Evolutionary conservation across 768 basidiomycete species (phyloP).

Genomic region (Nidularia sp.): DNA sequence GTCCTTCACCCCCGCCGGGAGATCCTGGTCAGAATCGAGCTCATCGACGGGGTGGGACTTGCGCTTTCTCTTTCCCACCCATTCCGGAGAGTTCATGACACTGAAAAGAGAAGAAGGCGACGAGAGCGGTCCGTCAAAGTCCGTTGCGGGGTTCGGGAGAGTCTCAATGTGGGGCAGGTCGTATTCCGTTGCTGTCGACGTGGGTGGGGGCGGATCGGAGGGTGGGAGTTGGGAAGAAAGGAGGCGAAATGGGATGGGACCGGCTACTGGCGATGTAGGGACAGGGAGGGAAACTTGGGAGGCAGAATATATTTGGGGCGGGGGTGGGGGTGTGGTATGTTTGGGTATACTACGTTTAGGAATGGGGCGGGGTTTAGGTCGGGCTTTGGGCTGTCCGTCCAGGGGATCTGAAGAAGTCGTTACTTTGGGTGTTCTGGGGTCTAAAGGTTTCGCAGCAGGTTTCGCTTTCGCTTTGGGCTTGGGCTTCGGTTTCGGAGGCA

Average conservation of each 20-base stretch:
- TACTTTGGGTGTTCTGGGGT: neutral
- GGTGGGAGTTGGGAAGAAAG: conserved; percentile 22
- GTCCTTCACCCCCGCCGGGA: neutral
- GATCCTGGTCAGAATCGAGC: conserved; percentile 12
- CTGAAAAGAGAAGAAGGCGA: conserved; percentile 27
- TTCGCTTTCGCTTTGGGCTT: conserved; percentile 21
- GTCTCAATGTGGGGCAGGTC: conserved; percentile 30
- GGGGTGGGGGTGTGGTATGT: conserved; percentile 2
- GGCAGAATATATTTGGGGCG: conserved; percentile 4
- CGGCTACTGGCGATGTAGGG: conserved; percentile 12
- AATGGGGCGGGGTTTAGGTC: conserved; percentile 6
- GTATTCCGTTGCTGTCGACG: conserved; percentile 13
- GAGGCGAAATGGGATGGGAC: conserved; percentile 10
- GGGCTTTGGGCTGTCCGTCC: neutral
- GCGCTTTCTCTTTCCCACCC: too few species aligned
- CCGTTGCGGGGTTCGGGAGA: conserved; percentile 16
- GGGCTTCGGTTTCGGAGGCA: conserved; percentile 22
- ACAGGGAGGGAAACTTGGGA: conserved; percentile 11
- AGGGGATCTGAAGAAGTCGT: neutral
- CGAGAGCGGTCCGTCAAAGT: conserved; percentile 18
- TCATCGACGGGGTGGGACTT: conserved; percentile 9
- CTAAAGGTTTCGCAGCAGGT: conserved; percentile 4
- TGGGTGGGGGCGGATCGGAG: conserved; percentile 27
- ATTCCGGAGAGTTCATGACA: conserved; percentile 3
- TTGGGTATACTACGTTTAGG: conserved; percentile 1